Evolutionary conservation across 176 grass and related monocot species (phyloP).

Genomic region (Avena sativa): DNA sequence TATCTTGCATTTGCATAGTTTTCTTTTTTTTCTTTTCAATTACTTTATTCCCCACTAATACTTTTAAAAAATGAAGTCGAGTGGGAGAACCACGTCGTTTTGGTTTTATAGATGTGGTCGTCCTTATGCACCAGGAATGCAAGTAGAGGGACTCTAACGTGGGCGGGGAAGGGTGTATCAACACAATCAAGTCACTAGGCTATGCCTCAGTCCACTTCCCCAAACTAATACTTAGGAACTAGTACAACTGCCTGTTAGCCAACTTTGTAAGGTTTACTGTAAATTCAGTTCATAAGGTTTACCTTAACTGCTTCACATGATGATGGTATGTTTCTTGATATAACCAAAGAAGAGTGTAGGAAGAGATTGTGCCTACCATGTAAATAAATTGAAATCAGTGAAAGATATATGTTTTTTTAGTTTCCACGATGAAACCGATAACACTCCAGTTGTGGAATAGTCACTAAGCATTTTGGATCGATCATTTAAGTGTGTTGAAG

Average conservation of each 20-base stretch:
- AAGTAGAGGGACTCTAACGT: too few relatives aligned
- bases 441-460: not conserved
- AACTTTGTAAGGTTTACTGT: not conserved
- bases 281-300: not conserved
- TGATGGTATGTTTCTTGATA: constrained; percentile 65
- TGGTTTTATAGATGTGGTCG: too few relatives aligned
- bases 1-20: not conserved
- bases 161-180: too few relatives aligned
- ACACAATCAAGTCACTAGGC: too few relatives aligned
- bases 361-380: constrained; percentile 81
- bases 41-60: not conserved
- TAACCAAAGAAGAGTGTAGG: constrained; percentile 80
- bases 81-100: too few relatives aligned
- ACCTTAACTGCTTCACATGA: constrained; percentile 75
- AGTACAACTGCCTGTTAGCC: not conserved
- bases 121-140: too few relatives aligned
- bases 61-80: too few relatives aligned
- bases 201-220: too few relatives aligned
- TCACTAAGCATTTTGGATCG: not conserved
- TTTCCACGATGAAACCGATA: not conserved
- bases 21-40: not conserved
- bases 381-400: constrained; percentile 8
- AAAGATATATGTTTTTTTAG: not conserved
- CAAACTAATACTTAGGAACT: not conserved
- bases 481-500: not conserved